Evolutionary conservation across 2,329 filamentous ascomycete species (phyloP), one percentile per base, ranked within the genome.

Genomic region (Alternaria solani): DNA sequence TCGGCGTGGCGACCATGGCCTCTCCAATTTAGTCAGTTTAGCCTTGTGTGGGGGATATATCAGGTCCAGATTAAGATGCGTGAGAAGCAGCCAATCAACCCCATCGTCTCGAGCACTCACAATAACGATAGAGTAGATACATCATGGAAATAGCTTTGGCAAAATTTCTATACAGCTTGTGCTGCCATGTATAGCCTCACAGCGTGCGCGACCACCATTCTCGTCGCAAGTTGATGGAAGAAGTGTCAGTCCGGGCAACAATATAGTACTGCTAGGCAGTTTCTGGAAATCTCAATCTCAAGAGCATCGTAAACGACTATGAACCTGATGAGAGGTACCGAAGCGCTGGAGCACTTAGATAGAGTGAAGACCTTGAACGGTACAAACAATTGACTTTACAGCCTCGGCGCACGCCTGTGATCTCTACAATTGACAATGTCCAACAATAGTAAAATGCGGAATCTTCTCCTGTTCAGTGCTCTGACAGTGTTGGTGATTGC

Each of bases 111-210:
- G 26, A 51, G 20, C 47, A 61, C 41, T 39, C 43, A 44, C 62
- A 71, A 74, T 69, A 42, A 71, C 39, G 7, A 26, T 61, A 72
- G 55, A 72, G 67, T 69, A 67, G 42, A 30, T 7, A 47, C 52
- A 43, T 55, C 41, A 51, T 23, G 49, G 30, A 49, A 32, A 49
- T 51, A 20, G 39, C 54, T 65, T 38, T 62, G 49, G 53, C 51
- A 58, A 58, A 55, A 62, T 58, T 7, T 62, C 42, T 14, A 36
- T 30, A 34, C 32, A 25, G 34, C 42, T 26, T 23, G 39, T 47
- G 30, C 30, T 44, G 38, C 70, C 57, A 68, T 65, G 51, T 65
- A 64, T 67, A 72, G 64, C 55, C 30, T 41, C 32, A 28, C 9
- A 46, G 18, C 47, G 43, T 56, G 55, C 54, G 36, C 59, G 26